Percentiles rank a stretch among this genome's conserved stretches.
Conservation (phyloP, 2,329 filamentous ascomycete genomes). For the Epichloe aotearoae region DNA sequence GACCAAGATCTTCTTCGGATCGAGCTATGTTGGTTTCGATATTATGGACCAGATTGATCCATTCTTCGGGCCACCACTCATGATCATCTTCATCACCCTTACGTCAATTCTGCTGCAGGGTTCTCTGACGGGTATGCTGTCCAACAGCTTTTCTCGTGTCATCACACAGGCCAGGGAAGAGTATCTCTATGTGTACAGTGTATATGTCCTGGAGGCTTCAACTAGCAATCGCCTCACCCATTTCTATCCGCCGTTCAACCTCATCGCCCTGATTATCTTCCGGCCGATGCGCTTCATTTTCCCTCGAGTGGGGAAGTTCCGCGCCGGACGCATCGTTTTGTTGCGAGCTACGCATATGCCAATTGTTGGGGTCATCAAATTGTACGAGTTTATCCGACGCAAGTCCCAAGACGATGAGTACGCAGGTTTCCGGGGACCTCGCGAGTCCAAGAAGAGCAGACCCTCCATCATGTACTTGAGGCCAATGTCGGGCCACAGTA, state of each 20-base stretch:
- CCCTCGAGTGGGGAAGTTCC: slow-evolving; percentile 48
- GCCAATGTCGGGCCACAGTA: slow-evolving; percentile 7
- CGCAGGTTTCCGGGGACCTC: slow-evolving; percentile 35
- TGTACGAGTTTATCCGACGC: slow-evolving; percentile 45
- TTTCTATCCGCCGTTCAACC: slow-evolving; percentile 60
- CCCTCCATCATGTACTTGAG: slow-evolving; percentile 10
- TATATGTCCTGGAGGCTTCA: slow-evolving; percentile 52
- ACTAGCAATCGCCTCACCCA: slow-evolving; percentile 56
- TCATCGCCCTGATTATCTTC: slow-evolving; percentile 58
- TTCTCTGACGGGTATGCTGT: slow-evolving; percentile 64
- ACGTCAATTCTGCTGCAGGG: slow-evolving; percentile 71
- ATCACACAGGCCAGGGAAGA: slow-evolving; percentile 56
- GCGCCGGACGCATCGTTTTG: slow-evolving; percentile 46
- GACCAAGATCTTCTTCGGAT: slow-evolving; percentile 71
- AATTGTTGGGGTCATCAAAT: slow-evolving; percentile 53
- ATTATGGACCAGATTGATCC: slow-evolving; percentile 48
- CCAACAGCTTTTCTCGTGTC: slow-evolving; percentile 57
- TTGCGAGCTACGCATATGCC: slow-evolving; percentile 52
- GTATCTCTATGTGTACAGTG: slow-evolving; percentile 63
- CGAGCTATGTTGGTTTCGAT: slow-evolving; percentile 61
- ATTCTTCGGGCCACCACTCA: slow-evolving; percentile 45
- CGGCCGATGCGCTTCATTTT: slow-evolving; percentile 59
- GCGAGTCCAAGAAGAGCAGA: slow-evolving; percentile 13
- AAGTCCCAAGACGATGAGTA: slow-evolving; percentile 29
- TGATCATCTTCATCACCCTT: slow-evolving; percentile 63